These are phyloP conservation scores for Nicotiana paniculata DNA, from an alignment of 257 asterid genomes.

Conservation along the genomic window DNA sequence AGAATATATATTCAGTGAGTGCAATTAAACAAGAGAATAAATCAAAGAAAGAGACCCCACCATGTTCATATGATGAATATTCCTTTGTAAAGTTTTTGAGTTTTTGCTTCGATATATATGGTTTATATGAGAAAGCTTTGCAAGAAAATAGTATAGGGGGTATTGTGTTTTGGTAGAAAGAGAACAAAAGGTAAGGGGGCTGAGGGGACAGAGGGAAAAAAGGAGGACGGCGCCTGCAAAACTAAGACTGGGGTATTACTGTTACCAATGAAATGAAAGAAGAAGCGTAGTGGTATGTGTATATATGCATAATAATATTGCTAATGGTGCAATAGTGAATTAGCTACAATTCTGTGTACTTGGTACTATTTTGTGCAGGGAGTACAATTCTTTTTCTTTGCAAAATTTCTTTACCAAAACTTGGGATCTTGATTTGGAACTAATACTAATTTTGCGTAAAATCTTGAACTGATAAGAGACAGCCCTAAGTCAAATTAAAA, in stretches of 20 bases:
- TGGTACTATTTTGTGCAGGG: neutral
- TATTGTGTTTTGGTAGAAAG: neutral
- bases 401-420: neutral
- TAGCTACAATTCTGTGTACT: slow-evolving; percentile 2
- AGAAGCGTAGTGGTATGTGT: slow-evolving; percentile 14
- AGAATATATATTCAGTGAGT: neutral
- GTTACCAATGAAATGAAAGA: slow-evolving; percentile 50
- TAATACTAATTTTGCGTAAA: neutral
- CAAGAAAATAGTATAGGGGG: neutral
- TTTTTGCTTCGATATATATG: neutral
- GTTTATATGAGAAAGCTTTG: neutral
- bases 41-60: slow-evolving; percentile 26
- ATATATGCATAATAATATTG: neutral
- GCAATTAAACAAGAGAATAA: neutral
- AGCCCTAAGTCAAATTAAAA: neutral
- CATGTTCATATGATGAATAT: slow-evolving; percentile 19
- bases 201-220: slow-evolving; percentile 17
- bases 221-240: slow-evolving; percentile 80
- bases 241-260: slow-evolving; percentile 30
- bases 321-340: slow-evolving; percentile 1
- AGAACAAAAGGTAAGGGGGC: slow-evolving; percentile 8
- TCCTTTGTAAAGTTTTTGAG: slow-evolving; percentile 2
- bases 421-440: neutral
- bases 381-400: neutral
- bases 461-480: neutral